phyloP scores from a whole-genome alignment of 75 land plant species.

The Adiantum capillusveneris region DNA sequence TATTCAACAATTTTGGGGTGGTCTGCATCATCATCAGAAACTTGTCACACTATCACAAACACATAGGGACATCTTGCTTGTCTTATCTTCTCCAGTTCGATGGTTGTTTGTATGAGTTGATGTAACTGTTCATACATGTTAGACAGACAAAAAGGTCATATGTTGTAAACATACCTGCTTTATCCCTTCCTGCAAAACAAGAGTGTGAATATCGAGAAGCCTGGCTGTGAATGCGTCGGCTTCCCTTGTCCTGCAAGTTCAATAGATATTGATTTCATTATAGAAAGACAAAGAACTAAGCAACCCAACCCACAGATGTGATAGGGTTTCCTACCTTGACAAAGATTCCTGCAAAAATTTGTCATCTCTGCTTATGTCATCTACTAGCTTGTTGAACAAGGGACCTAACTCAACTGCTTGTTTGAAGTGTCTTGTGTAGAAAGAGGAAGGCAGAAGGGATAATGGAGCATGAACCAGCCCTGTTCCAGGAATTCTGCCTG shows the following conservation, averaged over 20 bases:
- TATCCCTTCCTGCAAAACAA: slow-evolving; percentile 53
- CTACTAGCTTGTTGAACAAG: slow-evolving; percentile 78
- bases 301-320: not conserved
- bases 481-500: slow-evolving; percentile 75
- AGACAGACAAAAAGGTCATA: no score
- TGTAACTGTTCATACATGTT: no score
- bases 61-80: no score
- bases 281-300: no score
- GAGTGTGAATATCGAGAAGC: slow-evolving; percentile 76
- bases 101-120: no score
- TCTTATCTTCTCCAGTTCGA: no score
- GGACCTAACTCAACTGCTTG: slow-evolving; percentile 91
- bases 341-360: slow-evolving; percentile 72
- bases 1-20: no score
- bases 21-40: no score
- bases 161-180: slow-evolving; percentile 78
- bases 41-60: no score
- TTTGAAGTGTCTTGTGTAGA: slow-evolving; percentile 55
- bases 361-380: slow-evolving; percentile 81
- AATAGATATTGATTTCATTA: no score
- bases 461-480: slow-evolving; percentile 95
- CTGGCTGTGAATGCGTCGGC: slow-evolving; percentile 82
- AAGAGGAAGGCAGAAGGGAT: slow-evolving; percentile 68
- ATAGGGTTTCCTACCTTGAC: slow-evolving; percentile 42
- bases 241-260: slow-evolving; percentile 60